Evolutionary conservation across 2,329 filamentous ascomycete genomes (phyloP).

Genomic region (Lizonia empirigonia): DNA sequence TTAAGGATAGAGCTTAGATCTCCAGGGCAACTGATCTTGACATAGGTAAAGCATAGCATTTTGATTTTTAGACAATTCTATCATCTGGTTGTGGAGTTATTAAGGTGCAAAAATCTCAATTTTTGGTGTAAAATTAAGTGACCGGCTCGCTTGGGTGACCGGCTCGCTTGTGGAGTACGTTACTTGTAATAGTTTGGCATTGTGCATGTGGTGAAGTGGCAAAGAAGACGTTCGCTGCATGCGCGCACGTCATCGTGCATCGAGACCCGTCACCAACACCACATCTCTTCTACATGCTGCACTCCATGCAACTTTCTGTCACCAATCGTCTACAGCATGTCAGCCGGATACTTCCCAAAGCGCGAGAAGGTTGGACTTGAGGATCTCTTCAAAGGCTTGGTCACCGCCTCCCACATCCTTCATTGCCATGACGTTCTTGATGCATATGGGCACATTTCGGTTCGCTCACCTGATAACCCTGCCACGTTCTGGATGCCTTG

Average conservation of each 20-base stretch:
- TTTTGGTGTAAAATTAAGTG: too few relatives aligned
- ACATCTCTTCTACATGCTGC: background rate
- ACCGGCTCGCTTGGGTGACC: too few relatives aligned
- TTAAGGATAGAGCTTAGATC: too few relatives aligned
- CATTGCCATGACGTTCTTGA: conserved; percentile 59
- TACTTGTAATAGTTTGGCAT: too few relatives aligned
- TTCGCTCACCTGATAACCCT: conserved; percentile 56
- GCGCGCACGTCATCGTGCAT: conserved; percentile 31
- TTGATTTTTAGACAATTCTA: too few relatives aligned
- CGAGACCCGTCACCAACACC: conserved; percentile 12
- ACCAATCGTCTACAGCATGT: conserved; percentile 29
- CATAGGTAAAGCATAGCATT: too few relatives aligned
- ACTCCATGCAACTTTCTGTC: conserved; percentile 5
- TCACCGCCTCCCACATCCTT: conserved; percentile 59
- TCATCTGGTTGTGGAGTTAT: too few relatives aligned
- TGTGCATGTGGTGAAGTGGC: too few relatives aligned
- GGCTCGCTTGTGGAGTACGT: too few relatives aligned
- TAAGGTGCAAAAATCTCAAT: too few relatives aligned
- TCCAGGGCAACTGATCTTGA: too few relatives aligned
- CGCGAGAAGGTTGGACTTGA: conserved; percentile 47
- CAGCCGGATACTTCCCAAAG: conserved; percentile 46
- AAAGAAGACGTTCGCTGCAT: too few relatives aligned
- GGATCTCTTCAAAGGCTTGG: conserved; percentile 48
- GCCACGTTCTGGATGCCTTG: conserved; percentile 55
- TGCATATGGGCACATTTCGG: conserved; percentile 61